Base-by-base conservation (phyloP, 2,329 filamentous ascomycete genomes). In the Aspergillus bombycis region DNA sequence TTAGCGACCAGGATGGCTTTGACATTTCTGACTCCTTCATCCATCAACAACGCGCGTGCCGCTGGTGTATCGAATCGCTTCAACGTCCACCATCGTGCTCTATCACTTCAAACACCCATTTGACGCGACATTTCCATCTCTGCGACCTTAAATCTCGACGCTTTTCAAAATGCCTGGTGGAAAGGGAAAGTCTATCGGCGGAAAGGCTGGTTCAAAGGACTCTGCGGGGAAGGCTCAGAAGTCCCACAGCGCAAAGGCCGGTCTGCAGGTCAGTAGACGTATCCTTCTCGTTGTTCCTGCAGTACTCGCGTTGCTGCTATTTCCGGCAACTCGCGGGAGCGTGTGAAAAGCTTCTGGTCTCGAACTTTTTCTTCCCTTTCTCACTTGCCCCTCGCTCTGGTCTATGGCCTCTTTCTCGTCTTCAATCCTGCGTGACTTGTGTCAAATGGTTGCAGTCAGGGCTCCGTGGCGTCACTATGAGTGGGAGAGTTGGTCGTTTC, bases 131-230 rank as follows among this genome's bases (percentile, higher is more conserved):
- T 67, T 68, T 61, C 45, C 43, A 64, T 65, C 60, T 63, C 66
- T 68, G 71, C 71, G 72, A 74, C 71, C 65, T 59, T 63, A 70
- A 68, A 63, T 65, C 61, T 64, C 62, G 58, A 67, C 65, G 52
- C 52, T 68, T 69, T 67, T 72, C 74, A 79, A 77, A 74, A 91
- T 90, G 88, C 84, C 93, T 77, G 94, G 94, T 78, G 93, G 93
- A 84, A 97, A 97, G 87, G 94, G 94, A 86, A 96, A 93, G 85
- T 92, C 89, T 68, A 88, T 90, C 72, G 93, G 94, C 74, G 94
- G 94, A 77, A 97, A 96, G 89, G 94, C 91, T 63, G 92, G 92
- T 74, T 91, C 92, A 73, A 95, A 95, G 85, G 87, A 88, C 70
- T 87, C 85, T 74, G 89, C 89, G 78, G 92, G 91, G 84, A 97